Conservation (phyloP, 441 rosid species). For the Caryocar brasiliense region DNA sequence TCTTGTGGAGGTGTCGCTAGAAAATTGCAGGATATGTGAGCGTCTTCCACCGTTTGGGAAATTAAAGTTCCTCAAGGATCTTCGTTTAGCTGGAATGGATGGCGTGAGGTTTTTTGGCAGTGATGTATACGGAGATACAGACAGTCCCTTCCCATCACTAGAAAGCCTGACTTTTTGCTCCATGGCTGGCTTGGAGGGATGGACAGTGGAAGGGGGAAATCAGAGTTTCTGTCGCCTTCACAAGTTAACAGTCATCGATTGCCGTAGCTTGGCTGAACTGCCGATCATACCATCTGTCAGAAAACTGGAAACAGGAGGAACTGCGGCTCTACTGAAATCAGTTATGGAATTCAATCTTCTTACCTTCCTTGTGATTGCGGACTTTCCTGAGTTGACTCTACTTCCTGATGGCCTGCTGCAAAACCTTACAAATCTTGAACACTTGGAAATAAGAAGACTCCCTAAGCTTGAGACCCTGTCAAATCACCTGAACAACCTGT, state of each 20-base stretch:
- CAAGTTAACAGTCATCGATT: neutral
- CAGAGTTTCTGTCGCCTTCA: neutral
- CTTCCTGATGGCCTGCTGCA: neutral
- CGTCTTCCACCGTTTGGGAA: constrained; percentile 16
- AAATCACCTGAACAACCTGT: neutral
- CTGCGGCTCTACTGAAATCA: neutral
- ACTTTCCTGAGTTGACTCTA: neutral
- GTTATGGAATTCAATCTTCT: neutral
- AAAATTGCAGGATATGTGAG: neutral
- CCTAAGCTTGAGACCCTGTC: no score
- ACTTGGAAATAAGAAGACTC: neutral
- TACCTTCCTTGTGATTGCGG: neutral
- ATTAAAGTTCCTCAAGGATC: constrained; percentile 2
- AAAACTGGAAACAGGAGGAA: neutral
- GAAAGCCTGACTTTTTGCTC: neutral
- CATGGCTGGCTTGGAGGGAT: neutral
- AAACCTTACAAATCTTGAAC: neutral
- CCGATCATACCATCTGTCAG: constrained; percentile 6
- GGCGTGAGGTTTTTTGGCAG: neutral
- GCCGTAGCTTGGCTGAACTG: constrained; percentile 4
- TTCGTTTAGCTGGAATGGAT: neutral
- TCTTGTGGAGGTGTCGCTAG: constrained; percentile 3
- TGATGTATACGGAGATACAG: neutral
- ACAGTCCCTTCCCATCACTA: constrained; percentile 1
- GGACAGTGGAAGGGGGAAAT: neutral